phyloP scores from a whole-genome alignment of 768 basidiomycete genomes.

The Dacryopinax primogenitus region DNA sequence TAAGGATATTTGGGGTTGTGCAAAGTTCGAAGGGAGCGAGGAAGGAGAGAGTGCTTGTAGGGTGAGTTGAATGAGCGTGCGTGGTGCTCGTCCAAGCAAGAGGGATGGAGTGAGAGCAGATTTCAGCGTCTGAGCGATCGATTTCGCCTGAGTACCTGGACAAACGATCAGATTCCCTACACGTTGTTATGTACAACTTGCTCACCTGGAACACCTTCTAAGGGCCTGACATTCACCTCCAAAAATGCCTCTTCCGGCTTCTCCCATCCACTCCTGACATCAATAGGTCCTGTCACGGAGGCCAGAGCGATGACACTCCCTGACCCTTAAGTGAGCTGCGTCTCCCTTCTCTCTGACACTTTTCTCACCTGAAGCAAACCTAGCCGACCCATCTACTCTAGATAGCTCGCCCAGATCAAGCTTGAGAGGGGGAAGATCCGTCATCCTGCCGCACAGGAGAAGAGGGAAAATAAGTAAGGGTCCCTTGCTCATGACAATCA shows the following conservation, averaged over 20 bases:
- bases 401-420: neutral
- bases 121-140: neutral
- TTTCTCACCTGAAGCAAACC: slow-evolving; percentile 6
- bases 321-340: too few species aligned
- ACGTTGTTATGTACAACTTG: neutral
- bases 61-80: neutral
- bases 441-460: too few species aligned
- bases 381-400: neutral
- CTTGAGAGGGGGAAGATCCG: neutral
- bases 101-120: neutral
- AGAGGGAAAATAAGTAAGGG: too few species aligned
- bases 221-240: slow-evolving; percentile 2
- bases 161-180: neutral
- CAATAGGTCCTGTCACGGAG: neutral
- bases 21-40: neutral
- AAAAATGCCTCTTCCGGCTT: slow-evolving; percentile 4
- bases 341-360: too few species aligned
- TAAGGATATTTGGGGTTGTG: neutral
- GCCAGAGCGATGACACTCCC: neutral
- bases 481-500: too few species aligned
- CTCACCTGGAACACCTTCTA: neutral
- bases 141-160: neutral
- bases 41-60: neutral
- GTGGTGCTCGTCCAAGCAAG: neutral
- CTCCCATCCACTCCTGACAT: slow-evolving; percentile 5